These are phyloP conservation scores for Penicillium sp. DNA, from an alignment of 2,329 filamentous ascomycete species.

Conservation along the genomic window DNA sequence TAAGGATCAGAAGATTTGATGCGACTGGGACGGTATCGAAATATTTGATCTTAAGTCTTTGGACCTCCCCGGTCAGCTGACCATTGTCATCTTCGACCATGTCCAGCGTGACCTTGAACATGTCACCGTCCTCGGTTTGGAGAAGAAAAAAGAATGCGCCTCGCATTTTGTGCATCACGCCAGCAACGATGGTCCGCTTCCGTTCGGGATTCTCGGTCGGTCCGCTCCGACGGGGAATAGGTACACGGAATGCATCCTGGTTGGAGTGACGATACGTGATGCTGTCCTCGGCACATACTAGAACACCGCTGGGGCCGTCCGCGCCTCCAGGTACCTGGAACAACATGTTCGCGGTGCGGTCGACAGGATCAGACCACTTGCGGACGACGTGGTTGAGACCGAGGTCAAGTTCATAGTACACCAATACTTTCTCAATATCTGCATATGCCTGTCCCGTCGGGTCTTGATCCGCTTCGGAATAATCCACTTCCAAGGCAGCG, in stretches of 20 bases:
- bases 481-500: constrained; percentile 89
- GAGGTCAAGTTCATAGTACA: constrained; percentile 96
- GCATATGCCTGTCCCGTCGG: constrained; percentile 75
- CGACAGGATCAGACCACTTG: constrained; percentile 92
- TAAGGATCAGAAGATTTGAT: constrained; percentile 82
- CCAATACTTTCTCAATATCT: constrained; percentile 81
- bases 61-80: constrained; percentile 74
- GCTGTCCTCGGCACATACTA: constrained; percentile 91
- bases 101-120: constrained; percentile 94
- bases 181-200: constrained; percentile 79
- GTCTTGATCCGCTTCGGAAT: constrained; percentile 86
- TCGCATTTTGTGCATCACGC: constrained; percentile 96
- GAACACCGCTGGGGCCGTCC: constrained; percentile 88
- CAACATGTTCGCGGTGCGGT: constrained; percentile 79
- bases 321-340: constrained; percentile 94
- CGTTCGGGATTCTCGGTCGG: constrained; percentile 87
- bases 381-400: constrained; percentile 95
- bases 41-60: constrained; percentile 86
- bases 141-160: constrained; percentile 96
- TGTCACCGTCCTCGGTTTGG: constrained; percentile 94
- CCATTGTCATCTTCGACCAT: constrained; percentile 77
- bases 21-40: constrained; percentile 94
- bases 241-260: constrained; percentile 79
- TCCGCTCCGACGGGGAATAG: constrained; percentile 80
- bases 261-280: constrained; percentile 98